Evolutionary conservation across 495 filamentous ascomycete species (phyloP), one percentile per base, ranked within the genome.

Genomic region (Hyphodiscus hymeniophilus): DNA sequence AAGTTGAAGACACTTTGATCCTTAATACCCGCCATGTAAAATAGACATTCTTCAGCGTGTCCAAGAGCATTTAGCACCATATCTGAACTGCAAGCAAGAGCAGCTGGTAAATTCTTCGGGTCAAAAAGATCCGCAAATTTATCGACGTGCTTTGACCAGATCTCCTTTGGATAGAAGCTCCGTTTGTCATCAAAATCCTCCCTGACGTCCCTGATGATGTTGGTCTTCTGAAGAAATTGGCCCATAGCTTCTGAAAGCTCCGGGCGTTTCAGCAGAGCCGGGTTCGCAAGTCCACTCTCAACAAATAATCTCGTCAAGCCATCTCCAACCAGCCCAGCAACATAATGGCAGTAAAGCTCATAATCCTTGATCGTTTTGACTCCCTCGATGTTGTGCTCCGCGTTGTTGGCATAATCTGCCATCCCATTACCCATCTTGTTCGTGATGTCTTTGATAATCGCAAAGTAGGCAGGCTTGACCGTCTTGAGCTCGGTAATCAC

Each of bases 1-100:
- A 98, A 98, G 72, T 98, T 97, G 83, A 98, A 98, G n/a, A 95
- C 89, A 63, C 86, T 92, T 69, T 97, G 92, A 64, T 98, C 92
- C 48, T 85, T 87, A 36, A 97, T 75, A 17, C 89, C 94, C 18
- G 94, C 94, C 68, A 98, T 85, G 71, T 98, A 98, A 71, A 89
- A 97, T 7, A 98, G 69, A 66, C 90, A 96, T 57, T 97, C 88
- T 52, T 94, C 87, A 23, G 80, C 88, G 54, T 95, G 89, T 61
- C 79, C 74, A 38, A 98, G 75, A 16, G 90, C 84, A 47, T 91
- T 85, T 32, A 97, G 69, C 17, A 95, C 81, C 91, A 98, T 94
- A 57, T 97, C 89, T 0, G 89, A 95, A 62, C 82, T 87, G 67
- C 88, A 94, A 59, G 90, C 79, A 13, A 97, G 66, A 3, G 92